Conservation (phyloP, 2,329 filamentous ascomycete genomes). For the Knoxdaviesia proteae region DNA sequence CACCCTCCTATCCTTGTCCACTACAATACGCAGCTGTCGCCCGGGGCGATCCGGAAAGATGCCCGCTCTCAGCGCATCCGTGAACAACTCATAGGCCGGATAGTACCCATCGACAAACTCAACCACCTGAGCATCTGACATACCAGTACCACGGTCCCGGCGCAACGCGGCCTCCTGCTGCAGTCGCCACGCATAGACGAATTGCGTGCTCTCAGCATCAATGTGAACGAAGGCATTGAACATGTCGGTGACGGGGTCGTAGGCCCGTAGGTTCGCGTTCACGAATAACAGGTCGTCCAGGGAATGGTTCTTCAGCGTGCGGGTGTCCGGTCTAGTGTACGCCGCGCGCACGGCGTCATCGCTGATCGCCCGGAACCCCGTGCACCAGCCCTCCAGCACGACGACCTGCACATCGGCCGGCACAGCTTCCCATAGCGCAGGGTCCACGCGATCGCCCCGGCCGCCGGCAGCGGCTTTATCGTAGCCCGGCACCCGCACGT, state of each 20-base stretch:
- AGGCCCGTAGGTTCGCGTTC: constrained; percentile 24
- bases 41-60: constrained; percentile 28
- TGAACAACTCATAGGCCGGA: constrained; percentile 52
- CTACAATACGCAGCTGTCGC: constrained; percentile 39
- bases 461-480: constrained; percentile 65
- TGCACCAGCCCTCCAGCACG: constrained; percentile 79
- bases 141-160: constrained; percentile 46
- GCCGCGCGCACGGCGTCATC: constrained; percentile 28
- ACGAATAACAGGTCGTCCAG: constrained; percentile 28
- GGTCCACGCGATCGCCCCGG: constrained; percentile 51
- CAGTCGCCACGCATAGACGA: constrained; percentile 68
- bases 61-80: constrained; percentile 34
- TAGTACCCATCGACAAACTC: constrained; percentile 53
- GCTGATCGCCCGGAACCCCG: constrained; percentile 53
- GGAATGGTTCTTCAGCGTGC: constrained; percentile 23
- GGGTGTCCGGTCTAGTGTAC: constrained; percentile 24
- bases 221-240: constrained; percentile 36
- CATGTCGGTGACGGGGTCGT: constrained; percentile 26
- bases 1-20: constrained; percentile 38
- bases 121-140: constrained; percentile 63
- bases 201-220: constrained; percentile 49
- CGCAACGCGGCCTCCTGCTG: constrained; percentile 61
- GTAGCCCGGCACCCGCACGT: constrained; percentile 49
- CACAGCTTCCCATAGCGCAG: constrained; percentile 37
- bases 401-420: constrained; percentile 40